Conservation (phyloP, 148 eudicot genomes). For the Silene uniflora region DNA sequence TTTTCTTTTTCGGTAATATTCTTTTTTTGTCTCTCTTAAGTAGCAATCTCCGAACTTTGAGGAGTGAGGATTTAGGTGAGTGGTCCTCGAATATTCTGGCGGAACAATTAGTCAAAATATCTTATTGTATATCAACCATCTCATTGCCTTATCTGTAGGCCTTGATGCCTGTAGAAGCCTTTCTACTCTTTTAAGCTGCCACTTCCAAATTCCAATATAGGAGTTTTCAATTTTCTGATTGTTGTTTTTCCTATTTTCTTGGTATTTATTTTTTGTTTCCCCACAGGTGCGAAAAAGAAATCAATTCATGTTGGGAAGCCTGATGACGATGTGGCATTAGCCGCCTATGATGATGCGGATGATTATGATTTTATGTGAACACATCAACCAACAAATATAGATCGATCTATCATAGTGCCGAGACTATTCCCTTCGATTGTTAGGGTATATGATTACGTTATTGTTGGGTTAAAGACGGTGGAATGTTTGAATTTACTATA, state of each 20-base stretch:
- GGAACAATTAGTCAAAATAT: no score
- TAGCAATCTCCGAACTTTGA: background rate
- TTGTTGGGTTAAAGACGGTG: background rate
- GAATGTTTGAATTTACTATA: background rate
- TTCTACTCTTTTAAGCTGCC: no score
- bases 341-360: constrained; percentile 54
- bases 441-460: background rate
- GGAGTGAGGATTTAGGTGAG: background rate
- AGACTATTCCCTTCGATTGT: background rate
- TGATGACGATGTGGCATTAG: constrained; percentile 67
- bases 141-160: no score
- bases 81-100: no score
- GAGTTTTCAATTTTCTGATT: background rate
- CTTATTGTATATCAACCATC: no score
- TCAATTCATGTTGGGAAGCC: constrained; percentile 71
- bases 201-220: no score
- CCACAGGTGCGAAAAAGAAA: constrained; percentile 76
- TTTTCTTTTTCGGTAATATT: no score
- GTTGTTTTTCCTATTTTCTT: no score
- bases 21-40: background rate
- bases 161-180: no score
- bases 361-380: constrained; percentile 89
- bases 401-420: background rate
- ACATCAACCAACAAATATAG: background rate
- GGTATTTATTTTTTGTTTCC: background rate